Evolutionary conservation across 1,139 yeast genomes (phyloP), one percentile per base, ranked within the genome.

Genomic region (Arxiozyma bovina): DNA sequence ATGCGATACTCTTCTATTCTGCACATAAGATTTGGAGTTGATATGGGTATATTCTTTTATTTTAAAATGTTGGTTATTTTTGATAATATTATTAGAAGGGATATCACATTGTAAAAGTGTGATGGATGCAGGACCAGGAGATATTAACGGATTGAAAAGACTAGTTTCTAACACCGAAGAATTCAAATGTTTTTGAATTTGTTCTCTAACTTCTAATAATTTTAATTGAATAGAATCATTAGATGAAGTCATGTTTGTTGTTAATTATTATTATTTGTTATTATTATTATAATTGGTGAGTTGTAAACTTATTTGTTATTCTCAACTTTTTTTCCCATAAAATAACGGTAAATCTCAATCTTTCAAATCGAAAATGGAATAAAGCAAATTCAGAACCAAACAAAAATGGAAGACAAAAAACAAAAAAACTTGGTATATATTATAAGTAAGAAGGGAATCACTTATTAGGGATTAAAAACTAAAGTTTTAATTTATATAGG

Each of bases 121-220:
- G 11, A 59, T 61, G 18, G 66, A 60, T 4, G 66, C 68, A 11
- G 66, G 67, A 38, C 67, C 67, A 9, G 64, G 64, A 4, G 67
- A 62, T 9, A 61, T 56, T 18, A 58, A 50, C 7, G 63, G 58
- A 53, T 59, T 61, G 41, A 57, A 61, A 38, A 44, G 57, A 59
- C 41, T 51, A 21, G 45, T 60, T 50, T 50, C 60, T 42, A 47
- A 52, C 38, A 38, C 52, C 7, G 52, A 43, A 34, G 57, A 53
- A 25, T 51, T 54, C 22, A 57, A 50, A 27, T 54, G 53, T 42
- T 53, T 52, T 50, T 57, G 60, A 21, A 57, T 55, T 34, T 57
- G 59, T 27, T 55, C 51, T 50, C 59, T 52, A 12, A 57, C 52
- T 47, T 52, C 50, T 47, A 57, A 44, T n/a, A 57, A 44, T 48